Evolutionary conservation across 306 rosid genomes (phyloP), one percentile per base, ranked within the genome.

Genomic region (Cicer pinnatifidum): DNA sequence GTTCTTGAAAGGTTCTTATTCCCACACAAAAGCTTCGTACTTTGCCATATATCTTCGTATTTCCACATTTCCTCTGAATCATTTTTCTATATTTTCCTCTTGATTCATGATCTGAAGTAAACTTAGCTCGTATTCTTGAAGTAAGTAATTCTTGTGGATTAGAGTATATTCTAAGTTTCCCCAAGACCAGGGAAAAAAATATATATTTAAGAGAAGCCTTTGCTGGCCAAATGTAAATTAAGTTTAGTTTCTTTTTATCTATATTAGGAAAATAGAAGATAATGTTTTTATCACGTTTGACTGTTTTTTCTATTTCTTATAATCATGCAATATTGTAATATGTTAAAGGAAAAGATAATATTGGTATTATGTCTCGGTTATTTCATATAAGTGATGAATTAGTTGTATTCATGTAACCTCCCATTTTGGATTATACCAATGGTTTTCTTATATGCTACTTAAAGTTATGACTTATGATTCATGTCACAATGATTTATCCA

Each of bases 111-210:
- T 28, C 35, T 28, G 35, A 28, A 28, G 4, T 28, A 28, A 28
- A 28, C 35, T 28, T 28, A 28, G 35, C 45, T 69, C 40, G 16
- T 46, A n/a, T 58, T 39, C 19, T 59, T 19, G 68, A 17, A 48
- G 70, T 48, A 17, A 48, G 70, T 48, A 60, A 59, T 6, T 77
- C 58, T 20, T 50, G 38, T 23, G 6, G 23, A 35, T 16, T 15
- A 46, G 47, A 37, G 44, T 40, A 53, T 63, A 51, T 63, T 61
- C 68, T 16, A 11, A 5, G 44, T 44, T 73, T 57, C 23, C 60
- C 15, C 40, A 35, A 47, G 5, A 46, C 39, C 60, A 15, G 47
- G 17, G 20, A 37, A 13, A 8, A 8, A n/a, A 38, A 70, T 39
- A 58, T 10, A 35, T 48, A 35, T 47, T 47, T 15, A 23, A 51